Evolutionary conservation across 768 basidiomycete genomes (phyloP), one percentile per base, ranked within the genome.

Genomic region (Lentinula guzmanii): DNA sequence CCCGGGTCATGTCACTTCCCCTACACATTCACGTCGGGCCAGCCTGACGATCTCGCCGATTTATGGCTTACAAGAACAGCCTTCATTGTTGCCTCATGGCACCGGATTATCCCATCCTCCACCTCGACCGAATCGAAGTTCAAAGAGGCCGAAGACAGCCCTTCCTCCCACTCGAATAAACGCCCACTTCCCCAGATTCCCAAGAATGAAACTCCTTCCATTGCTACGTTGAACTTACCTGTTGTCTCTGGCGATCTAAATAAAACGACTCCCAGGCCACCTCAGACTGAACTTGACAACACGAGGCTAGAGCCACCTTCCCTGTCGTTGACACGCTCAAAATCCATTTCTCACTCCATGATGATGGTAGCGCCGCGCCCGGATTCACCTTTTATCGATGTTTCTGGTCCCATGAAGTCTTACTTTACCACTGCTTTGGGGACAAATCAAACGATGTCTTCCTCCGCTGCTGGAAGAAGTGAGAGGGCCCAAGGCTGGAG

Each of bases 401-500:
- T 34, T 24, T 21, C 21, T 39, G 18, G 42, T 33, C 52, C 54
- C 34, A 42, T 46, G 31, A 43, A 62, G 16, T 52, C 33, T 43
- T 35, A 39, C 18, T 41, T 58, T 33, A 16, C 45, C 42, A 35
- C 43, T 35, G n/a, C 37, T 28, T 42, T 28, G 24, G 16, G 31
- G 21, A 18, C 28, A 11, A 34, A 60, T 39, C 33, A 52, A 50
- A 24, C 37, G 7, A 3, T 1, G n/a, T 13, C 55, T 28, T 41
- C 41, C 24, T 45, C 48, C 13, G 33, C 15, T 55, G 53, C 35
- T 18, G 37, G 15, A 10, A n/a, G 39, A 45, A 46, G 41, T 15
- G 55, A 58, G 9, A 56, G 55, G 37, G 13, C 45, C 7, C 62
- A 62, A 45, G 62, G 62, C 8, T 62, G 62, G 62, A 62, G 56